Percentiles rank a stretch among this genome's conserved stretches.
phyloP scores from a whole-genome alignment of 2,329 filamentous ascomycete species.

The Bisporella sp. region DNA sequence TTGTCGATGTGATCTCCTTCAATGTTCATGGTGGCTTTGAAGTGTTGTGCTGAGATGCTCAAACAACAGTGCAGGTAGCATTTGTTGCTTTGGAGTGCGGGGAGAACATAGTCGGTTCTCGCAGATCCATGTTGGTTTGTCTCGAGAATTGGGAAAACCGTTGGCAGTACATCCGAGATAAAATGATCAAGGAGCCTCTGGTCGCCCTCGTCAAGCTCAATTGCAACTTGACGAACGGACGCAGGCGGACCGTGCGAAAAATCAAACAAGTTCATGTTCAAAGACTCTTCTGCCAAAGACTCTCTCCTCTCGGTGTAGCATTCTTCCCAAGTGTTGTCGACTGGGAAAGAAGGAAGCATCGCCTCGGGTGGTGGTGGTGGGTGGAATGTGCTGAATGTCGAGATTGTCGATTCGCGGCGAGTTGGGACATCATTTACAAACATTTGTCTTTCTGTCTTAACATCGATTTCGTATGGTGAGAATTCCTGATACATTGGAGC shows the following conservation, averaged over 20 bases:
- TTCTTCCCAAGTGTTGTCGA: constrained; percentile 67
- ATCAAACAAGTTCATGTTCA: constrained; percentile 78
- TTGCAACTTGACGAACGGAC: constrained; percentile 58
- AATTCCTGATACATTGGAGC: constrained; percentile 40
- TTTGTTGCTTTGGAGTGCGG: constrained; percentile 84
- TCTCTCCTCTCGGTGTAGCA: constrained; percentile 62
- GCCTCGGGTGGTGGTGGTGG: constrained; percentile 66
- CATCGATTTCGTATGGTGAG: constrained; percentile 85
- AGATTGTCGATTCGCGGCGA: constrained; percentile 77
- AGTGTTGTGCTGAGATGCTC: constrained; percentile 85
- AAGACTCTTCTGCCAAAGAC: constrained; percentile 51
- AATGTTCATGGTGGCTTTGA: constrained; percentile 68
- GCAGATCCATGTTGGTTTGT: constrained; percentile 80
- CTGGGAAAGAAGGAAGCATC: constrained; percentile 55
- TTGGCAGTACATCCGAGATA: constrained; percentile 76
- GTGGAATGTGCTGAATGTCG: constrained; percentile 88
- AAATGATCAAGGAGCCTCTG: constrained; percentile 86
- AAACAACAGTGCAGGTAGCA: constrained; percentile 94
- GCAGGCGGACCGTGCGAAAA: constrained; percentile 63
- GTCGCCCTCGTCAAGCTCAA: constrained; percentile 84
- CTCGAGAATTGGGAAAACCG: constrained; percentile 89
- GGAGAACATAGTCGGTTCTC: constrained; percentile 75
- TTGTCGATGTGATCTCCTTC: constrained; percentile 70
- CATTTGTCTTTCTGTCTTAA: constrained; percentile 92
- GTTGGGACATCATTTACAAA: constrained; percentile 88